These are phyloP conservation scores for Posidonia oceanica DNA, from an alignment of 116 monocot genomes.

Conservation along the genomic window DNA sequence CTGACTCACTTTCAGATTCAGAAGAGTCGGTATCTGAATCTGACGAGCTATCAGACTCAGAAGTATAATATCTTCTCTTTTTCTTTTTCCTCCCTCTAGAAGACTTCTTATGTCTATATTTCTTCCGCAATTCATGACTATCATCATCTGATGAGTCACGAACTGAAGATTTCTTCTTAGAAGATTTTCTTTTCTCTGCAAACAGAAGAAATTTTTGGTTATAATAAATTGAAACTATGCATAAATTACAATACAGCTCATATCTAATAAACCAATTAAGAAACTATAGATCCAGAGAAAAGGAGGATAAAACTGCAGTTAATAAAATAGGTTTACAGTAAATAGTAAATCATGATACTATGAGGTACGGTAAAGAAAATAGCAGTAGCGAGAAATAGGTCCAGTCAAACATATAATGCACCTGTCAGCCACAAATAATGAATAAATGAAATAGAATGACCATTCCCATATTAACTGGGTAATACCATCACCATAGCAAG, in stretches of 20 bases:
- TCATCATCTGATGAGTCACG: constrained; percentile 35
- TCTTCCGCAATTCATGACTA: constrained; percentile 25
- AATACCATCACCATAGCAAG: neutral
- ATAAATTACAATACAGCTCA: no score
- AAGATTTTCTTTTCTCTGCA: constrained; percentile 56
- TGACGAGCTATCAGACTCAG: constrained; percentile 87
- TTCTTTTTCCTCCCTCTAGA: constrained; percentile 64
- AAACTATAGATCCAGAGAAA: no score
- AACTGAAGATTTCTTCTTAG: constrained; percentile 31
- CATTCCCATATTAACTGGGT: no score
- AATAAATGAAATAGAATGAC: no score
- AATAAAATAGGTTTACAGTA: no score
- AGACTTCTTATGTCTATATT: constrained; percentile 46
- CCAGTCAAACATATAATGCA: no score
- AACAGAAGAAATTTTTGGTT: neutral
- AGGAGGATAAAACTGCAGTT: no score
- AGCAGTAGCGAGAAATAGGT: no score
- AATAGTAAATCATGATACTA: no score
- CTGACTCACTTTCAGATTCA: constrained; percentile 76
- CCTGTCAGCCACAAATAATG: no score
- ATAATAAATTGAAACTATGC: neutral
- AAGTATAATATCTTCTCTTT: constrained; percentile 68
- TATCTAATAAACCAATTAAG: no score
- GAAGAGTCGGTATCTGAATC: constrained; percentile 65
- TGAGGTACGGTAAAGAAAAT: no score